Evolutionary conservation across 2,329 filamentous ascomycete genomes (phyloP).

Genomic region (Fusarium cyanostomum): DNA sequence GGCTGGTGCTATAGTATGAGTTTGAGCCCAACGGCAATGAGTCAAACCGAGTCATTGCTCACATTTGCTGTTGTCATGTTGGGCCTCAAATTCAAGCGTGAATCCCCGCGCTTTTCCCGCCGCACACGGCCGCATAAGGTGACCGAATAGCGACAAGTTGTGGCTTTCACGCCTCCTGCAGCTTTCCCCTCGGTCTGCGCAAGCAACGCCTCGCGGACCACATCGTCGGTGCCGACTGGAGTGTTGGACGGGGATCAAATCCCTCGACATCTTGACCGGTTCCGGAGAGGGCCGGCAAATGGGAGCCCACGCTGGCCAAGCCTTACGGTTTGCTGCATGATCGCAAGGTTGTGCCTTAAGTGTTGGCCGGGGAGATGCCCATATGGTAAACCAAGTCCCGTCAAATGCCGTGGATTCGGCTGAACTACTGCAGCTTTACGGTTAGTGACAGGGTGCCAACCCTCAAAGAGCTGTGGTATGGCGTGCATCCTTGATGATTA

Average conservation of each 20-base stretch:
- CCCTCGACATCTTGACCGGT: slow-evolving; percentile 35
- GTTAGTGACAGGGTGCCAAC: slow-evolving; percentile 15
- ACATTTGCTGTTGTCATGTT: slow-evolving; percentile 14
- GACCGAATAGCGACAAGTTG: slow-evolving; percentile 23
- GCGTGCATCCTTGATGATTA: slow-evolving; percentile 25
- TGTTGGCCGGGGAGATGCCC: neutral
- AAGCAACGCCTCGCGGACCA: slow-evolving; percentile 30
- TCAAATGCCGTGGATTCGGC: slow-evolving; percentile 11
- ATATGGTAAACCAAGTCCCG: slow-evolving; percentile 9
- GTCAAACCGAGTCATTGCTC: slow-evolving; percentile 14
- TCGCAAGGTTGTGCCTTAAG: slow-evolving; percentile 32
- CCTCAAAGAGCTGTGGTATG: slow-evolving; percentile 16
- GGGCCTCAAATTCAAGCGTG: slow-evolving; percentile 30
- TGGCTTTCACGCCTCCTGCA: slow-evolving; percentile 33
- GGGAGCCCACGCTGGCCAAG: slow-evolving; percentile 23
- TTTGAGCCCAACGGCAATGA: slow-evolving; percentile 22
- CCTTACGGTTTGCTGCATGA: slow-evolving; percentile 34
- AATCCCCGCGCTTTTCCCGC: slow-evolving; percentile 8
- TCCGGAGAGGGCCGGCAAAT: slow-evolving; percentile 30
- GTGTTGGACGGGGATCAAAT: slow-evolving; percentile 13
- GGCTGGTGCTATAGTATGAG: neutral
- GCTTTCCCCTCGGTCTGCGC: slow-evolving; percentile 34
- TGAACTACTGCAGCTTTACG: slow-evolving; percentile 27
- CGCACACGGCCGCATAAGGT: slow-evolving; percentile 10
- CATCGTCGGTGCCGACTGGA: slow-evolving; percentile 29